Conservation (phyloP, 2,329 filamentous ascomycete genomes). For the Calonectria pseudoturangicola region DNA sequence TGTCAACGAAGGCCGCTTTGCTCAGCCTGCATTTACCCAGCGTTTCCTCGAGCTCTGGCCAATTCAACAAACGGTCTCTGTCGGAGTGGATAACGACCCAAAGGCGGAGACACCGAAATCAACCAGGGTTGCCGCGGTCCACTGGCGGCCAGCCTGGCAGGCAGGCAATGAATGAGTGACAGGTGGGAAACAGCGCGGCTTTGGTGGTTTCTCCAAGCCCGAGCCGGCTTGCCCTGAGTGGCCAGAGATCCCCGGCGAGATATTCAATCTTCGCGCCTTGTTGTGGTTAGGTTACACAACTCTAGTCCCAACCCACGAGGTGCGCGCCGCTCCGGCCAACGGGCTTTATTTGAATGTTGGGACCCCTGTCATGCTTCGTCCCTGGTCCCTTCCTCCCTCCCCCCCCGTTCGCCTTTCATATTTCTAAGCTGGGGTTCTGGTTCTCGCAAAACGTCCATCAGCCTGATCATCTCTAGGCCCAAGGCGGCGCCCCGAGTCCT, state of each 20-base stretch:
- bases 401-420: conserved; percentile 22
- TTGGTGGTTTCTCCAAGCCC: neutral
- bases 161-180: conserved; percentile 13
- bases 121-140: conserved; percentile 9
- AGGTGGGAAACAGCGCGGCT: conserved; percentile 11
- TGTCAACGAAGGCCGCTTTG: neutral
- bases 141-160: conserved; percentile 16
- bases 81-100: conserved; percentile 10
- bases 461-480: conserved; percentile 10
- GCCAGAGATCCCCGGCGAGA: neutral
- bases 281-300: conserved; percentile 17
- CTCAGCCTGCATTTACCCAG: conserved; percentile 8
- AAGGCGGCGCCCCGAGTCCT: conserved; percentile 3
- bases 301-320: conserved; percentile 13
- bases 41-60: conserved; percentile 4
- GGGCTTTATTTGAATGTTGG: conserved; percentile 16
- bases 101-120: conserved; percentile 26
- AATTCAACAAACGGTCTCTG: conserved; percentile 14
- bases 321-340: neutral
- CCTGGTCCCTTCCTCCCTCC: neutral
- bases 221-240: conserved; percentile 1
- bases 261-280: conserved; percentile 26
- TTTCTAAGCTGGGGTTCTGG: conserved; percentile 20
- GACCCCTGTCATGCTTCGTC: conserved; percentile 9
- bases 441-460: conserved; percentile 16